phyloP scores from a whole-genome alignment of 1,139 yeast species.

The Pichia inconspicua region DNA sequence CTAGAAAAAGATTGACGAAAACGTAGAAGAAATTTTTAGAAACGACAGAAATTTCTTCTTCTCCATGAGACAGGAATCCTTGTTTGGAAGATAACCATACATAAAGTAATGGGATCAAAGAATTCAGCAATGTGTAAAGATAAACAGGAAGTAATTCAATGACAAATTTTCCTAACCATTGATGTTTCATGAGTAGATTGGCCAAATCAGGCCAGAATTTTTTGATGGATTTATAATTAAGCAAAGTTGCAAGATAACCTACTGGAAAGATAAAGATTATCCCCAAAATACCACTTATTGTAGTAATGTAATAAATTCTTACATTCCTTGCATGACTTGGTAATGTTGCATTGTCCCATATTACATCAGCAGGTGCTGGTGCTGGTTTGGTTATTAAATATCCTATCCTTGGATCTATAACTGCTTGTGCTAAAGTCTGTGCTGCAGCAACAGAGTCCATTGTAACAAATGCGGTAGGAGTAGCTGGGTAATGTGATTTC shows the following conservation, averaged over 20 bases:
- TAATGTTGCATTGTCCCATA: constrained; percentile 65
- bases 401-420: constrained; percentile 68
- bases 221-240: constrained; percentile 62
- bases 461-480: constrained; percentile 70
- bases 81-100: constrained; percentile 59
- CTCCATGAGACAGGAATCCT: constrained; percentile 69
- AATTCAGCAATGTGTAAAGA: constrained; percentile 60
- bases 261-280: constrained; percentile 63
- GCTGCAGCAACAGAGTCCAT: constrained; percentile 83
- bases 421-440: constrained; percentile 81
- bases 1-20: constrained; percentile 69
- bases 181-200: constrained; percentile 45
- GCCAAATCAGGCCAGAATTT: constrained; percentile 72
- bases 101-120: constrained; percentile 62
- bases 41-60: constrained; percentile 65
- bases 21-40: constrained; percentile 73
- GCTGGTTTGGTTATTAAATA: constrained; percentile 64
- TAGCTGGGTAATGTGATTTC: constrained; percentile 54
- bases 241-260: constrained; percentile 63
- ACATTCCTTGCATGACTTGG: constrained; percentile 47
- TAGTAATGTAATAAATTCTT: constrained; percentile 54
- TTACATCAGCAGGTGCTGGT: constrained; percentile 75
- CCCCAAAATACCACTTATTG: constrained; percentile 54
- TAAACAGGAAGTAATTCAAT: constrained; percentile 73
- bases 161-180: constrained; percentile 64